Base-by-base conservation (phyloP, 177 flowering plant genomes). In the Vitis hybrid region DNA sequence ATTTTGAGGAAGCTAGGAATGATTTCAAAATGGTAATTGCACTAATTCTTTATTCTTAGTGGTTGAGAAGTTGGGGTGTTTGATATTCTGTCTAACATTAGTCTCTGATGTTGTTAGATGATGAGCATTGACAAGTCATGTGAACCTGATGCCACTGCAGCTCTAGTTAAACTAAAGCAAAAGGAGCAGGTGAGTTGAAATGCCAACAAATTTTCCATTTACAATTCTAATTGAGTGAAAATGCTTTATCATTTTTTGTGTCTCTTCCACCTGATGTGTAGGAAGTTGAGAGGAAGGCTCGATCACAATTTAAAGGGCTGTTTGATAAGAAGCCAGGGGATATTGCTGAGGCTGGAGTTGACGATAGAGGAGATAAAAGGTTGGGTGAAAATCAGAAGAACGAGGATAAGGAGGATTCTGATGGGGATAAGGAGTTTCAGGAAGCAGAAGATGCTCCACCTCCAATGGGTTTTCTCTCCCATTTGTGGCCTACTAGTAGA, bases 241-340 rank as follows among this genome's bases (percentile, higher is more conserved):
- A 57, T 19, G 29, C 13, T 50, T 55, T 19, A 11, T 58, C 3
- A 12, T 11, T 50, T 16, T 12, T 2, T 49, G 20, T 56, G 9
- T 50, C 11, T 18, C 68, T 20, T 51, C 22, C 53, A 13, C 2
- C 4, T 70, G 26, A 10, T 59, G 57, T 15, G 45, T 90, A 93
- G 99, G 98, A 93, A 77, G 86, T 83, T 20, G 87, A 89, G 72
- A 85, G 55, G 78, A 90, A 83, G 79, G 95, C 85, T 11, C 78
- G 87, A 68, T 84, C 79, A 71, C 99, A 96, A 71, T 96, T 96
- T 69, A 93, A 93, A 81, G 99, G 99, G 49, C 80, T 96, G 10
- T 96, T 96, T 69, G 97, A 96, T 83, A 96, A 96, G 85, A 93
- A 89, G 67, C 98, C 99, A 2, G 99, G 98, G 59, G 99, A 93